Base-by-base conservation (phyloP, 1,284 basidiomycete species). In the Pseudozyma thailandica region DNA sequence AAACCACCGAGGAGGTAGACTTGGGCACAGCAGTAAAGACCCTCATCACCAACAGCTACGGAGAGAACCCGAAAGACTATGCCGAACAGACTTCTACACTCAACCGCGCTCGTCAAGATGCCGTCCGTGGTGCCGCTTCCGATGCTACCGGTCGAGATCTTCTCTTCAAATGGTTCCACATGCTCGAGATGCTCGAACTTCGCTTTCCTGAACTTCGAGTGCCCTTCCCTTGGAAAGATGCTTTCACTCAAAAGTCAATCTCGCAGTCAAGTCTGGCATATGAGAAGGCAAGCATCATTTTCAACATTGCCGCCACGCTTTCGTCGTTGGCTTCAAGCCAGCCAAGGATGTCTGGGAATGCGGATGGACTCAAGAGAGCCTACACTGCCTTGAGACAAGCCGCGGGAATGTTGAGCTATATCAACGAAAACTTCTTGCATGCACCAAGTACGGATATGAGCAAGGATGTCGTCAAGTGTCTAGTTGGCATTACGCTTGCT, bases 341-440 rank as follows among this genome's bases (percentile, higher is more conserved):
- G 84, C 91, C 90, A 76, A 58, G 75, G 16, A 62, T 69, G 45
- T 55, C 73, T 2, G 64, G 69, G 26, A 72, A 70, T 30, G 51
- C 73, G 1, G 94, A 98, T 82, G 94, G 94, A n/a, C 84, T 94
- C 75, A 98, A 98, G 84, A 89, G 94, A 23, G 89, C 94, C 0
- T 98, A 97, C 85, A 89, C 93, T 84, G 94, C 94, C 83, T 91
- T 93, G 76, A 87, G 92, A 18, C 90, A 92, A n/a, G 90, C 92
- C 31, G 93, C 95, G 0, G 96, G 96, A 21, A 96, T 98, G 93
- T 88, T 98, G 78, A 93, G 90, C 10, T 98, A 98, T 83, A 95
- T 99, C 87, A 98, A 98, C 85, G 95, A 98, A 84, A 98, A 98
- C 87, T 98, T 99, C 84, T 85, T 98, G 0, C 96, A 98, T 80